phyloP scores from a whole-genome alignment of 176 grass and related monocot species.

The Lolium multiflorum region DNA sequence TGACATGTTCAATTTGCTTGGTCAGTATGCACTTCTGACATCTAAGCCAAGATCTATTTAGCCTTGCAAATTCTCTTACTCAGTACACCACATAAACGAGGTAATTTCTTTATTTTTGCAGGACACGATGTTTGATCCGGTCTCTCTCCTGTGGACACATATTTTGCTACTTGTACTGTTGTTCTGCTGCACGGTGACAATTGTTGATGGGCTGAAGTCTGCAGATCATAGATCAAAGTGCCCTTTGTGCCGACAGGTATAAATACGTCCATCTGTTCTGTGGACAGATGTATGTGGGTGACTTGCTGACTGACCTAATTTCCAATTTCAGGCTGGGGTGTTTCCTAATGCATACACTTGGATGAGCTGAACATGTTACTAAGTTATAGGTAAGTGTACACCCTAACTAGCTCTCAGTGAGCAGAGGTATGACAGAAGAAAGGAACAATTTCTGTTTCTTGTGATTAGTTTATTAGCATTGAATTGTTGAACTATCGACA shows the following conservation, averaged over 20 bases:
- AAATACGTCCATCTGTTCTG: not conserved
- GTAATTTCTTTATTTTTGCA: slow-evolving; percentile 32
- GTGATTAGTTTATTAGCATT: not conserved
- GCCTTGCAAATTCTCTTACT: not conserved
- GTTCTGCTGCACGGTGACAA: slow-evolving; percentile 77
- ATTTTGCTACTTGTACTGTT: slow-evolving; percentile 85
- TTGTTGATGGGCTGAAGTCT: slow-evolving; percentile 73
- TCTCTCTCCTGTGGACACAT: slow-evolving; percentile 84
- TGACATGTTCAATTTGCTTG: slow-evolving; percentile 94
- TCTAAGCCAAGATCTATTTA: not conserved
- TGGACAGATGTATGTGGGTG: not conserved
- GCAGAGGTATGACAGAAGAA: not conserved
- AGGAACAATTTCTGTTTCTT: not conserved
- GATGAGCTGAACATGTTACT: slow-evolving; percentile 85
- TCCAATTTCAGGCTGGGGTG: slow-evolving; percentile 61
- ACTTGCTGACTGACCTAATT: not conserved
- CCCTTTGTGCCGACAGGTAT: slow-evolving; percentile 76
- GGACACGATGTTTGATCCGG: slow-evolving; percentile 80
- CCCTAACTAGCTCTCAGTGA: not conserved
- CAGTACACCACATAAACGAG: not conserved
- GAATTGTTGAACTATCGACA: slow-evolving; percentile 41
- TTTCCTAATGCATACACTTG: slow-evolving; percentile 67
- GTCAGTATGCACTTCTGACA: slow-evolving; percentile 50
- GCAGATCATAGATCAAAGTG: slow-evolving; percentile 72
- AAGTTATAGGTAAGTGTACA: slow-evolving; percentile 58